A percentile compares a stretch with the other conserved stretches of the same genome.
Evolutionary conservation across 352 stramenopile species (phyloP).

Genomic region (Phytophthora macrochlamydospora): DNA sequence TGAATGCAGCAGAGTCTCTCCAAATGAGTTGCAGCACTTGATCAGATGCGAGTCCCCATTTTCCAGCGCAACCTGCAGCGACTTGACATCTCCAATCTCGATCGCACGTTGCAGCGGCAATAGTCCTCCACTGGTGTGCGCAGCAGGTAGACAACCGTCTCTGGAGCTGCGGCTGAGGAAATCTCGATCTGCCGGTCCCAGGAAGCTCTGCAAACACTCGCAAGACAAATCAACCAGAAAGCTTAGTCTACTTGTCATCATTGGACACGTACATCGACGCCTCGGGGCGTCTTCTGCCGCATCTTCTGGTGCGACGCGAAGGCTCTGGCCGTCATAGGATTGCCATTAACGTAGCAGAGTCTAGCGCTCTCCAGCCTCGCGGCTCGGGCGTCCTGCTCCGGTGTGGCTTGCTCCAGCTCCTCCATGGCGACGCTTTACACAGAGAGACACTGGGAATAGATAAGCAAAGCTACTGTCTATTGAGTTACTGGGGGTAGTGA

Average conservation of each 20-base stretch:
- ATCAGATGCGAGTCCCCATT: neutral
- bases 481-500: slow-evolving; percentile 25
- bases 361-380: slow-evolving; percentile 40
- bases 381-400: slow-evolving; percentile 30
- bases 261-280: slow-evolving; percentile 20
- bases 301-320: slow-evolving; percentile 38
- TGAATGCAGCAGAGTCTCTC: slow-evolving; percentile 71
- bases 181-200: slow-evolving; percentile 45
- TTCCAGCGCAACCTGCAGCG: slow-evolving; percentile 30
- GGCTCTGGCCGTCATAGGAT: slow-evolving; percentile 40
- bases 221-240: neutral
- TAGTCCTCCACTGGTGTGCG: slow-evolving; percentile 40
- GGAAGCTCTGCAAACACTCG: slow-evolving; percentile 38
- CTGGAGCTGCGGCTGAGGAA: slow-evolving; percentile 49
- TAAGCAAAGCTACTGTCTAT: slow-evolving; percentile 47
- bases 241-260: neutral
- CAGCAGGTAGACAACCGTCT: slow-evolving; percentile 22
- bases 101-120: slow-evolving; percentile 60
- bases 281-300: neutral
- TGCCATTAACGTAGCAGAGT: slow-evolving; percentile 45
- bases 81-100: slow-evolving; percentile 50
- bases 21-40: slow-evolving; percentile 43
- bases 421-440: slow-evolving; percentile 35
- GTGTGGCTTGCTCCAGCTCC: slow-evolving; percentile 22
- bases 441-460: slow-evolving; percentile 12